Evolutionary conservation across 768 basidiomycete genomes (phyloP).

Genomic region (Trametopsis cervina): DNA sequence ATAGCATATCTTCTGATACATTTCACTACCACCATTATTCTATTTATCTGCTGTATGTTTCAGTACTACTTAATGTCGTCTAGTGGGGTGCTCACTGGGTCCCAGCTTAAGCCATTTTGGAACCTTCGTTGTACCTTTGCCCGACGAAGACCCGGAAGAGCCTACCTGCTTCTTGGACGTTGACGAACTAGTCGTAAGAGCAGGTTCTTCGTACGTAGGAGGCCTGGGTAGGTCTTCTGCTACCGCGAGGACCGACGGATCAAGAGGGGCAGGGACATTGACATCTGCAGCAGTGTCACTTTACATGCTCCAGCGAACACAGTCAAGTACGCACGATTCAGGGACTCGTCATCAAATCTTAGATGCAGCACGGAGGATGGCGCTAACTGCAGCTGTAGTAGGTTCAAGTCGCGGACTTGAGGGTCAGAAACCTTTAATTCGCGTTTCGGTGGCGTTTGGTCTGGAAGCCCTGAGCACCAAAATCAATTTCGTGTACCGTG

Average conservation of each 20-base stretch:
- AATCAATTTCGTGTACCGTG: not conserved
- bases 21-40: not conserved
- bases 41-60: conserved; percentile 2
- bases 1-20: too few relatives aligned
- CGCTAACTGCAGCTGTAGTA: conserved; percentile 66
- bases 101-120: conserved; percentile 79
- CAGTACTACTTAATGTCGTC: not conserved
- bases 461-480: conserved; percentile 29
- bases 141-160: conserved; percentile 5
- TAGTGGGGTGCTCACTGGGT: conserved; percentile 34
- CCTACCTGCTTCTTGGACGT: conserved; percentile 3
- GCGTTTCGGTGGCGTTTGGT: conserved; percentile 75
- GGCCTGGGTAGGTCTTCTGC: conserved; percentile 66
- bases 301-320: not conserved
- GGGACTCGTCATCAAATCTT: conserved; percentile 61
- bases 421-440: conserved; percentile 82
- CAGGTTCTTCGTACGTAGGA: conserved; percentile 27
- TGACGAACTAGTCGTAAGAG: conserved; percentile 6
- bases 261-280: conserved; percentile 57
- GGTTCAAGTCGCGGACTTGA: conserved; percentile 55
- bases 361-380: conserved; percentile 76
- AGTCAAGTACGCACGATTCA: conserved; percentile 49
- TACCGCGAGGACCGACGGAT: conserved; percentile 43
- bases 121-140: conserved; percentile 43
- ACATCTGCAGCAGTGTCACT: conserved; percentile 33